Conservation (phyloP, 441 rosid species). For the Hura crepitans region DNA sequence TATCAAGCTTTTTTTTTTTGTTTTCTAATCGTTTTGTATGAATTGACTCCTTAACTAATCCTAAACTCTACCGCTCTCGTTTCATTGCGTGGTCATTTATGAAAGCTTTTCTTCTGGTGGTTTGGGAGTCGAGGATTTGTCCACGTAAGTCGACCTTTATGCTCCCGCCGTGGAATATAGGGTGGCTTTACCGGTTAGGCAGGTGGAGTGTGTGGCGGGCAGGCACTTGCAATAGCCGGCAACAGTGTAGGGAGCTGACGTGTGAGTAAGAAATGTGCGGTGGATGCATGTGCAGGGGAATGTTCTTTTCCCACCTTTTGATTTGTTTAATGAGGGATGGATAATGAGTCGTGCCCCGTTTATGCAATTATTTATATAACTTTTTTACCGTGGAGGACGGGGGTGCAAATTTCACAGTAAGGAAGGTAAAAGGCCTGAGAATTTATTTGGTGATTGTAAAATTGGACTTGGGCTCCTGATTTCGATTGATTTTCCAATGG, state of each 20-base stretch:
- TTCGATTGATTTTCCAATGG: no score
- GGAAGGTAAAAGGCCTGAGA: no score
- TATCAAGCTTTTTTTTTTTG: neutral
- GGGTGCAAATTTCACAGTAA: no score
- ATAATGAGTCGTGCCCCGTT: neutral
- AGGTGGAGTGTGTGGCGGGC: constrained; percentile 41
- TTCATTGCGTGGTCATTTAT: neutral
- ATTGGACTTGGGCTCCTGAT: no score
- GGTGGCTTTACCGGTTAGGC: constrained; percentile 34
- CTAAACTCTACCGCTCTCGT: neutral
- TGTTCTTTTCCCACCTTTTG: constrained; percentile 14
- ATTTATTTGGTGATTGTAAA: no score
- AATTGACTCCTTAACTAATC: constrained; percentile 25
- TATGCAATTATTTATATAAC: no score
- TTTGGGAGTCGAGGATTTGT: constrained; percentile 6
- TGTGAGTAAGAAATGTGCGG: constrained; percentile 23
- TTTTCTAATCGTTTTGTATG: constrained; percentile 8
- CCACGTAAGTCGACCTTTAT: constrained; percentile 25
- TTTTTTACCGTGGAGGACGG: no score
- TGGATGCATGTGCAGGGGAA: constrained; percentile 45
- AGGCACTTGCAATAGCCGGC: constrained; percentile 32
- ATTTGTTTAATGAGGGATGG: neutral
- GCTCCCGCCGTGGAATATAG: constrained; percentile 23
- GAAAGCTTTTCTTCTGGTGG: neutral
- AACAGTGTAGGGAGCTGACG: constrained; percentile 26